Percentiles rank a stretch among this genome's conserved stretches.
Evolutionary conservation across 495 filamentous ascomycete genomes (phyloP).

Genomic region (Aspergillus bridgeri): DNA sequence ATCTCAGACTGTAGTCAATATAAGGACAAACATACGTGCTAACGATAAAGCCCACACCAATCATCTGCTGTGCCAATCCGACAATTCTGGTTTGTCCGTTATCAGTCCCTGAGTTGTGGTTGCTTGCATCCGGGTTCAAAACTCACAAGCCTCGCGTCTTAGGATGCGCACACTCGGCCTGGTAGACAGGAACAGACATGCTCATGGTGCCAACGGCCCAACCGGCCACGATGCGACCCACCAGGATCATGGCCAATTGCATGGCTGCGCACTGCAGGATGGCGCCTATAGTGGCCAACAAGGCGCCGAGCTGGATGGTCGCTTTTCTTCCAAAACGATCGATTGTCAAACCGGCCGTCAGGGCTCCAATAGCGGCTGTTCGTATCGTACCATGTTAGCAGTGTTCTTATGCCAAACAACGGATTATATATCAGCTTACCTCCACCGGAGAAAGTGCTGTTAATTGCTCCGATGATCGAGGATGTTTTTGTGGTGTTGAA

Average conservation of each 20-base stretch:
- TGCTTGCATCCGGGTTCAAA: background rate
- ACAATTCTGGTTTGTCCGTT: conserved; percentile 31
- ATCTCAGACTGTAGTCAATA: background rate
- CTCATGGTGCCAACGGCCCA: conserved; percentile 57
- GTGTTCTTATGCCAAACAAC: background rate
- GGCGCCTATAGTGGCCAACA: conserved; percentile 52
- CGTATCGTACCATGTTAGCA: background rate
- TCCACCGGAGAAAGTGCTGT: conserved; percentile 53
- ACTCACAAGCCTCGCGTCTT: conserved; percentile 45
- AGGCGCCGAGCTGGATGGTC: conserved; percentile 53
- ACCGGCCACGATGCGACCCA: conserved; percentile 59
- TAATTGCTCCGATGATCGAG: conserved; percentile 52
- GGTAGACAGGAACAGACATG: conserved; percentile 57
- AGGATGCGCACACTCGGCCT: conserved; percentile 51
- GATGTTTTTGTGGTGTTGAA: conserved; percentile 47
- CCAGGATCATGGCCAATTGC: conserved; percentile 55
- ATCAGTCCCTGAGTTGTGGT: background rate
- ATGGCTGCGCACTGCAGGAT: conserved; percentile 51
- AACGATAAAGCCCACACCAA: conserved; percentile 53
- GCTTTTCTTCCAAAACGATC: conserved; percentile 47
- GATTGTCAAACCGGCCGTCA: conserved; percentile 34
- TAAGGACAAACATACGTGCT: conserved; percentile 29
- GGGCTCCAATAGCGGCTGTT: conserved; percentile 31
- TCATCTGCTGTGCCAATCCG: conserved; percentile 58
- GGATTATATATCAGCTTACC: conserved; percentile 19